phyloP scores from a whole-genome alignment of 1,139 yeast species.

The Magnusiomyces tetraspermus region DNA sequence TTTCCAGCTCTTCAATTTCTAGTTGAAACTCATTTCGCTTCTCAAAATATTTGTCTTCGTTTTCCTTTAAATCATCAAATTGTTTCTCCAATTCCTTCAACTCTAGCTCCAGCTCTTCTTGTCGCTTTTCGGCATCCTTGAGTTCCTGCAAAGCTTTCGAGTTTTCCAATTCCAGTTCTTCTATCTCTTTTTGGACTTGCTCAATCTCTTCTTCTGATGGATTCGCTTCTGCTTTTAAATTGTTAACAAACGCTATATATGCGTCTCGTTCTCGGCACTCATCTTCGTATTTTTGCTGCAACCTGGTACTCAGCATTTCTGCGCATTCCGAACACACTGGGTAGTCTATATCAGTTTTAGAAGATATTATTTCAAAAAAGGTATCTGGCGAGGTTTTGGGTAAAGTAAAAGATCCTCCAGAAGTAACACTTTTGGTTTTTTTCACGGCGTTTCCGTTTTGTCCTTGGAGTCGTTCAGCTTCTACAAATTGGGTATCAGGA shows the following conservation, averaged over 20 bases:
- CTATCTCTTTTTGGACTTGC: slow-evolving; percentile 38
- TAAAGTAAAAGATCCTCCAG: slow-evolving; percentile 32
- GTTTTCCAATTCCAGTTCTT: slow-evolving; percentile 24
- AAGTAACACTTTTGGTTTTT: slow-evolving; percentile 5
- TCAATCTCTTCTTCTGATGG: slow-evolving; percentile 39
- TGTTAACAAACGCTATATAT: slow-evolving; percentile 62
- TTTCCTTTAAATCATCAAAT: slow-evolving; percentile 31
- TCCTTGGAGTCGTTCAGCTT: neutral
- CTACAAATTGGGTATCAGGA: slow-evolving; percentile 8
- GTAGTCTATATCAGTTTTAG: slow-evolving; percentile 70
- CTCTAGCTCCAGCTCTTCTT: slow-evolving; percentile 30
- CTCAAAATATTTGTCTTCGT: slow-evolving; percentile 39
- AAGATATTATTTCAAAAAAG: slow-evolving; percentile 56
- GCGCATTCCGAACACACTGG: slow-evolving; percentile 90
- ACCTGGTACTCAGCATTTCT: slow-evolving; percentile 50
- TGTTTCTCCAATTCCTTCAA: slow-evolving; percentile 31
- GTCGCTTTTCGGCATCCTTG: slow-evolving; percentile 24
- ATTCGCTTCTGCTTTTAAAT: slow-evolving; percentile 47
- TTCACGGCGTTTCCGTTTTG: neutral
- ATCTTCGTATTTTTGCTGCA: slow-evolving; percentile 64
- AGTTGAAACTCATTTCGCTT: slow-evolving; percentile 46
- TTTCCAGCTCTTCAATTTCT: slow-evolving; percentile 40
- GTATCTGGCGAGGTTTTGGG: slow-evolving; percentile 42
- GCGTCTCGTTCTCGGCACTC: slow-evolving; percentile 70
- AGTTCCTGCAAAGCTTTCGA: slow-evolving; percentile 21